Conservation (phyloP, 345 rosid genomes). For the Murraya paniculata region DNA sequence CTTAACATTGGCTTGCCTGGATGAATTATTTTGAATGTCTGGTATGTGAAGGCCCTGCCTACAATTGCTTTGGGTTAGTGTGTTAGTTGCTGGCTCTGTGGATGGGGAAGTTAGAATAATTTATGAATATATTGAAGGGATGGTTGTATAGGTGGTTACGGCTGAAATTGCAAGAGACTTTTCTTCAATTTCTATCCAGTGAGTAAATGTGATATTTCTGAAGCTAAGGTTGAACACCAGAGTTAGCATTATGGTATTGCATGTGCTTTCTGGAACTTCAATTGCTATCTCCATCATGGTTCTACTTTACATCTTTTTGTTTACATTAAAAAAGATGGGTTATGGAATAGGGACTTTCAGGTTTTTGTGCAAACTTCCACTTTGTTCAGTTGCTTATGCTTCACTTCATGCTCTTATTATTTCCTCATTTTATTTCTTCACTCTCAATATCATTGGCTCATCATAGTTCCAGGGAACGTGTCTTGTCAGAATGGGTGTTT, state of each 20-base stretch:
- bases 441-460: neutral
- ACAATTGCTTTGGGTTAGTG: neutral
- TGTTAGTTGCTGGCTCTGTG: neutral
- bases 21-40: neutral
- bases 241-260: neutral
- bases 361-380: neutral
- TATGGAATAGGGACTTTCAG: neutral
- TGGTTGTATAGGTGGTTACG: neutral
- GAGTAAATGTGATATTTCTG: neutral
- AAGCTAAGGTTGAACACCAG: neutral
- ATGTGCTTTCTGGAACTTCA: neutral
- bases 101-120: neutral
- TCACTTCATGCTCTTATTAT: neutral
- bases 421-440: neutral
- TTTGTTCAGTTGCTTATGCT: neutral
- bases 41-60: neutral
- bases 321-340: neutral
- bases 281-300: neutral
- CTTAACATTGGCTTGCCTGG: slow-evolving; percentile 1
- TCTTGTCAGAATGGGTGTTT: neutral
- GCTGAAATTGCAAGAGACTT: neutral
- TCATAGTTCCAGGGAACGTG: neutral
- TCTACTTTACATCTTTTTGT: neutral
- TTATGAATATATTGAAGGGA: neutral
- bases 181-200: neutral